Conservation (phyloP, 768 basidiomycete species). For the Lepiota subincarnata region DNA sequence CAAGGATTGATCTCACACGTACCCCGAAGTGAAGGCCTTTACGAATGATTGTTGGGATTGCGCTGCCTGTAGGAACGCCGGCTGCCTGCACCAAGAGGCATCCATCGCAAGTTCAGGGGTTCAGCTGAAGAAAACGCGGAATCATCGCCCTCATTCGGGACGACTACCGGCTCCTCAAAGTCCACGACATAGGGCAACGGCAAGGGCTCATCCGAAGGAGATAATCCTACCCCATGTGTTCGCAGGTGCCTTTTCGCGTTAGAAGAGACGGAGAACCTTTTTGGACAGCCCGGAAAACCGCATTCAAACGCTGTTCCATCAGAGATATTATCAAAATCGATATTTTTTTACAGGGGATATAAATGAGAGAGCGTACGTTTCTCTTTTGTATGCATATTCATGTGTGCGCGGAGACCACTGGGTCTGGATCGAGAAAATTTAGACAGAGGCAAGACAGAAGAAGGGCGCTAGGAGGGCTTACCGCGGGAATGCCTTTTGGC, state of each 20-base stretch:
- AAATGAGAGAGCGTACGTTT: conserved; percentile 22
- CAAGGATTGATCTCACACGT: too few relatives aligned
- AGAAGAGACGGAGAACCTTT: conserved; percentile 59
- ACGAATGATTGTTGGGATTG: not conserved
- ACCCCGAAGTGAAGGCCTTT: not conserved
- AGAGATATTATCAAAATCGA: not conserved
- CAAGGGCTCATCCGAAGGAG: conserved; percentile 16
- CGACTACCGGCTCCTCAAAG: conserved; percentile 25
- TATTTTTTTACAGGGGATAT: not conserved
- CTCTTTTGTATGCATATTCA: conserved; percentile 32
- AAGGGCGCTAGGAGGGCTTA: conserved; percentile 7
- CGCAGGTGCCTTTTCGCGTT: conserved; percentile 64
- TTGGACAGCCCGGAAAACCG: conserved; percentile 45
- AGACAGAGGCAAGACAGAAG: not conserved
- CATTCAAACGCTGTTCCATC: conserved; percentile 31
- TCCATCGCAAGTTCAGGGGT: conserved; percentile 12
- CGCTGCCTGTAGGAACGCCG: conserved; percentile 6
- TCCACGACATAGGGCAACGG: conserved; percentile 23
- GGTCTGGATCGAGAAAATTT: conserved; percentile 19
- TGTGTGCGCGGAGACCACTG: conserved; percentile 30
- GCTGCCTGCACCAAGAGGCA: conserved; percentile 12
- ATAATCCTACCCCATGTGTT: conserved; percentile 48
- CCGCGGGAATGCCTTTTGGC: conserved; percentile 32
- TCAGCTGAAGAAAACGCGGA: not conserved
- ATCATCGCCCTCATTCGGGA: conserved; percentile 4